Base-by-base conservation (phyloP, 148 eudicot genomes). In the Rhododendron kiyosumense region DNA sequence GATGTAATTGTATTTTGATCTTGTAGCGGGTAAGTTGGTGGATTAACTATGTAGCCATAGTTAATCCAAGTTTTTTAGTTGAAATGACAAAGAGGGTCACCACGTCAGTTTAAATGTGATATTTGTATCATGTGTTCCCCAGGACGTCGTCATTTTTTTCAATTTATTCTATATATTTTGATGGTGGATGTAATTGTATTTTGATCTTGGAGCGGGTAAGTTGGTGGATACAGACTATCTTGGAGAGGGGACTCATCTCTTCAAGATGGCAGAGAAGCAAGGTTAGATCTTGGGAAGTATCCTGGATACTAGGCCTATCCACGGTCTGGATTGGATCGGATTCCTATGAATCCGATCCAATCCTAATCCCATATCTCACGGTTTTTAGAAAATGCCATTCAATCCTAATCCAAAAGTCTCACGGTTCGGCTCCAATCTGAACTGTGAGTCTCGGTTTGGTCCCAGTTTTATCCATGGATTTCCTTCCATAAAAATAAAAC, bases 221-320 rank as follows among this genome's bases (percentile, higher is more conserved):
- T 86, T 97, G 91, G 95, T 87, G 20, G 57, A 94, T 84, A 97
- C 81, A 74, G 84, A 61, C 93, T 97, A 84, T 17, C 89, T 22
- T 95, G 98, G 99, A 92, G 99, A 83, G 98, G 98, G 22, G 93
- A 97, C 87, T 97, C 98, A 22, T 98, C 92, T 9, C 85, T 94
- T 11, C n/a, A 90, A 5, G 99, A 97, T 83, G 99, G 99, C n/a
- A 93, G 85, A 12, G 89, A 90, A 22, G 98, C 91, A 10, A 87
- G 86, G 12, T 30, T 97, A 81, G 98, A 97, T 87, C 94, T 94
- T 54, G 89, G 96, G 0, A 94, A 97, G 99, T 54, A 54, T 18
- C 61, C 1, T 54, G 61, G 61, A 54, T 18, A 18, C 4, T 34
- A 34, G 36, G 36, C 2, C 36, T 34, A 0, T 34, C 36, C 36